Conservation (phyloP, 2,329 filamentous ascomycete genomes). For the Penicillium sp. region DNA sequence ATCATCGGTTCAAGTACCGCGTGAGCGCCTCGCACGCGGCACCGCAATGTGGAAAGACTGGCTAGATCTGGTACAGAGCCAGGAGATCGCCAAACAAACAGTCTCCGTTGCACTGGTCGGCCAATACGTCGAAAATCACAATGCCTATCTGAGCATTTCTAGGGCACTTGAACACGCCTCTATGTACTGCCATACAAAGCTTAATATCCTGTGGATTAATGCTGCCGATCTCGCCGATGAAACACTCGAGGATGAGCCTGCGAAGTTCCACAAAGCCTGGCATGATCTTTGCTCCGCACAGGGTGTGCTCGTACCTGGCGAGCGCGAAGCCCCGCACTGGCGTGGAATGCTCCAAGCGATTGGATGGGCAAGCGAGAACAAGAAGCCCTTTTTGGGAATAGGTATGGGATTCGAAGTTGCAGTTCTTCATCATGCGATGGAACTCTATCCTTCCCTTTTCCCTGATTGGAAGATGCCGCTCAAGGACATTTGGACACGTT, state of each 20-base stretch:
- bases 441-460: no score
- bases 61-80: conserved; percentile 69
- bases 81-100: conserved; percentile 66
- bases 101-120: conserved; percentile 87
- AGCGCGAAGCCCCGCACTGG: conserved; percentile 78
- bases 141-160: conserved; percentile 80
- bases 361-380: conserved; percentile 82
- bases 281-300: conserved; percentile 70
- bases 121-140: conserved; percentile 83
- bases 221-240: conserved; percentile 77
- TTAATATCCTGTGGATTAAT: conserved; percentile 83
- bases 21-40: conserved; percentile 63
- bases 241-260: conserved; percentile 63
- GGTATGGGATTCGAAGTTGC: conserved; percentile 93
- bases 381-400: conserved; percentile 81
- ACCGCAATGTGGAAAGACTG: conserved; percentile 74
- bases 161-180: conserved; percentile 90
- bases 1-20: conserved; percentile 53
- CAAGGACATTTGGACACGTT: no score
- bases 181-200: conserved; percentile 79
- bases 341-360: conserved; percentile 84
- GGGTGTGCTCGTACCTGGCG: conserved; percentile 63
- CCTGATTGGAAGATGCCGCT: no score
- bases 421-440: no score
- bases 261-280: conserved; percentile 84